These are phyloP conservation scores for Pueraria montana DNA, from an alignment of 306 rosid genomes.

Conservation along the genomic window DNA sequence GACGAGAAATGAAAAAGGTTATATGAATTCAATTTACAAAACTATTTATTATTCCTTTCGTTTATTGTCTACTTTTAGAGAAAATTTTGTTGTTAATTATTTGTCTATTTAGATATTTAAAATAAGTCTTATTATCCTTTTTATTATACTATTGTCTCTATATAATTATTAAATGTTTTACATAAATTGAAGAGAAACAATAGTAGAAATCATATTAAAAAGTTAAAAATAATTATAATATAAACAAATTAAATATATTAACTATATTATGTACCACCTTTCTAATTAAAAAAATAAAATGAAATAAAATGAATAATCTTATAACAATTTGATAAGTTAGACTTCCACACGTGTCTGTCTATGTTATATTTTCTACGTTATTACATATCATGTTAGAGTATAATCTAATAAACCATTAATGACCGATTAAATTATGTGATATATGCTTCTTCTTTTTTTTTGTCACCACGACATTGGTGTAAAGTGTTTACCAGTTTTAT, in stretches of 20 bases:
- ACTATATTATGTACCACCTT: neutral
- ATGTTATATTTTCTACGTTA: no score
- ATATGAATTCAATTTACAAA: no score
- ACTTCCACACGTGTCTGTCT: no score
- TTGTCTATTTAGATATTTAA: neutral
- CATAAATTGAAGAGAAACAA: neutral
- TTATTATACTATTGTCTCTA: neutral
- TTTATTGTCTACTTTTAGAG: neutral
- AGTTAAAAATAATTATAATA: neutral
- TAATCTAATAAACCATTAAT: no score
- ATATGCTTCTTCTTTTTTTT: no score
- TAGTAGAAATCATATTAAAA: neutral
- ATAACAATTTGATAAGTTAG: neutral
- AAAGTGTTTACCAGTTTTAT: no score
- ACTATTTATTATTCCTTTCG: no score
- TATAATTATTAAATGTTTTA: neutral
- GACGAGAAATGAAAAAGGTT: no score
- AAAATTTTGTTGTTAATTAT: neutral
- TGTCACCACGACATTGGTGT: no score
- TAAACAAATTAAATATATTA: neutral
- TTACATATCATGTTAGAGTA: no score
- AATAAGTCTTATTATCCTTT: neutral
- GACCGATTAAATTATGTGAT: neutral
- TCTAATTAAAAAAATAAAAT: neutral
- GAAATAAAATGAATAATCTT: neutral